Percentiles rank a stretch among this genome's conserved stretches.
These are phyloP conservation scores for Aspergillus ellipticus DNA, from an alignment of 495 filamentous ascomycete species.

Conservation along the genomic window DNA sequence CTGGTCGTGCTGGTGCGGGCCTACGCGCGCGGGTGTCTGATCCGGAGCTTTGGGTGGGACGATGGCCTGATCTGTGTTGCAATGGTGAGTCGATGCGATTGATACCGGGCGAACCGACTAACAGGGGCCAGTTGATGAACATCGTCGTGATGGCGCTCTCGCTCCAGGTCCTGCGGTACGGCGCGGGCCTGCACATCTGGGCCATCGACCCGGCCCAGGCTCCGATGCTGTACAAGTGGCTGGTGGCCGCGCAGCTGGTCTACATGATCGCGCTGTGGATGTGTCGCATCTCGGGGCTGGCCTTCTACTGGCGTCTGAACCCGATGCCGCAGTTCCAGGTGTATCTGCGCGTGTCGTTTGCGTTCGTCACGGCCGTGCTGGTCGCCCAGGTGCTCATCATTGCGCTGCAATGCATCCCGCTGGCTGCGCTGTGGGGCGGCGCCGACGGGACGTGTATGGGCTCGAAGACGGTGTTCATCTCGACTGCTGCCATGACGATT, in stretches of 20 bases:
- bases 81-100: background rate
- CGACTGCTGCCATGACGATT: constrained; percentile 15
- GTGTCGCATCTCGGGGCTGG: constrained; percentile 21
- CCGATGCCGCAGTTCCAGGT: constrained; percentile 18
- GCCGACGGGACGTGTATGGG: constrained; percentile 14
- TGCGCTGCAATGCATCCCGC: constrained; percentile 18
- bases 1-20: constrained; percentile 3
- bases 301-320: constrained; percentile 23
- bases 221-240: constrained; percentile 6
- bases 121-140: background rate
- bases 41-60: constrained; percentile 4
- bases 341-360: constrained; percentile 10
- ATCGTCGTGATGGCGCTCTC: background rate
- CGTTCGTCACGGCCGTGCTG: constrained; percentile 14
- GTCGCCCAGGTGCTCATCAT: constrained; percentile 18
- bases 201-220: background rate
- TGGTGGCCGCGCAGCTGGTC: constrained; percentile 12
- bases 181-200: background rate
- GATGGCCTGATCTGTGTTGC: background rate
- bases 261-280: constrained; percentile 20
- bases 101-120: background rate
- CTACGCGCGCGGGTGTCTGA: constrained; percentile 2
- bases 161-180: background rate
- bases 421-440: constrained; percentile 13
- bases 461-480: constrained; percentile 11